Evolutionary conservation across 805 yeast species (phyloP).

Genomic region (Alloascoidea hylecoeti): DNA sequence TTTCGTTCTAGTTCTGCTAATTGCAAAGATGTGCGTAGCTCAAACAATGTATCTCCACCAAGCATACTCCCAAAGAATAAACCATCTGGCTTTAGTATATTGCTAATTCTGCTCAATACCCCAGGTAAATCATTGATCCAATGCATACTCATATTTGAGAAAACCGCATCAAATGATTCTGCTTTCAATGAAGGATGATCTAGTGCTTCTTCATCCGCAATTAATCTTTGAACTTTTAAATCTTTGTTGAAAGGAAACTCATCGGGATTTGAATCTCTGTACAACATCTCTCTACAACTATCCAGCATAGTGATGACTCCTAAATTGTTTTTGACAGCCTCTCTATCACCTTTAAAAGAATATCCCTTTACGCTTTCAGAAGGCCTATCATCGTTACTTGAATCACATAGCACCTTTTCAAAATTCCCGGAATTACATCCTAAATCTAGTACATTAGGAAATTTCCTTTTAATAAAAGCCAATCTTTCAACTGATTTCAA

Average conservation of each 20-base stretch:
- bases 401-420: constrained; percentile 25
- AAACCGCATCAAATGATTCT: constrained; percentile 48
- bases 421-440: constrained; percentile 66
- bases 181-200: constrained; percentile 24
- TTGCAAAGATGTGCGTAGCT: constrained; percentile 66
- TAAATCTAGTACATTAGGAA: constrained; percentile 48
- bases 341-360: constrained; percentile 25
- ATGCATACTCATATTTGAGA: constrained; percentile 62
- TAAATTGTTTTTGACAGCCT: constrained; percentile 35
- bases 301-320: constrained; percentile 53
- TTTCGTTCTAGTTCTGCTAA: constrained; percentile 68
- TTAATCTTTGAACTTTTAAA: constrained; percentile 33
- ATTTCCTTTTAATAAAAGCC: constrained; percentile 54
- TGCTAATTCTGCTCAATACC: constrained; percentile 38
- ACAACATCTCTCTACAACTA: constrained; percentile 35
- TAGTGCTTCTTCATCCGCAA: constrained; percentile 57
- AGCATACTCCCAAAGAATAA: constrained; percentile 69
- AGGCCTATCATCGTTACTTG: constrained; percentile 19
- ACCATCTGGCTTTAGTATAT: constrained; percentile 63
- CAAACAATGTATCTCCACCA: constrained; percentile 80
- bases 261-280: constrained; percentile 30
- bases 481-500: constrained; percentile 59
- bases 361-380: constrained; percentile 19
- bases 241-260: constrained; percentile 23
- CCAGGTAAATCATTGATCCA: constrained; percentile 83